phyloP scores from a whole-genome alignment of 129 eudicot species.

The Arctium minus region DNA sequence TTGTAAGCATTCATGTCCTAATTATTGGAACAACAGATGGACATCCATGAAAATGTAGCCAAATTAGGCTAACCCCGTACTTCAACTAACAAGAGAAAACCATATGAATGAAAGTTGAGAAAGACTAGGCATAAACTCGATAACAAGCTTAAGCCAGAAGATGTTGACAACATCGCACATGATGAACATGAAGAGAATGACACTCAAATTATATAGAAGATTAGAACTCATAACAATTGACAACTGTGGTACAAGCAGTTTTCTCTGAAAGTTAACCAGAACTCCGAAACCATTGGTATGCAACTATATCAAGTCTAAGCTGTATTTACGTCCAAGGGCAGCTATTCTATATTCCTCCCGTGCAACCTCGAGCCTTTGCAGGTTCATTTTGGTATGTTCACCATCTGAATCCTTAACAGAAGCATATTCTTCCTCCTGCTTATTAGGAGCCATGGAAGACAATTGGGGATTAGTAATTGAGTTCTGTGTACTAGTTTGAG shows the following conservation, averaged over 20 bases:
- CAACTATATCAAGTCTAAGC: conserved; percentile 10
- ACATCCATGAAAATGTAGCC: neutral
- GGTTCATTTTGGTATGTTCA: conserved; percentile 7
- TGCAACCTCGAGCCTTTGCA: conserved; percentile 14
- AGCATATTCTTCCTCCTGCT: neutral
- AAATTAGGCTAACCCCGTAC: neutral
- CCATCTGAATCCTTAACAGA: neutral
- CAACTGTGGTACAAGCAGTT: neutral
- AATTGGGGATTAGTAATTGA: neutral
- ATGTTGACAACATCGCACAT: neutral
- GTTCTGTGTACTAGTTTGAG: neutral
- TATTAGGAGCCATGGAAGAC: conserved; percentile 13
- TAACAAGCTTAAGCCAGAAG: neutral
- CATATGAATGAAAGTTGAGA: neutral
- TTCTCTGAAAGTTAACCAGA: neutral
- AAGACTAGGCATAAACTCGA: neutral
- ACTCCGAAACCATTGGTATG: neutral
- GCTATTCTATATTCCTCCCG: conserved; percentile 11
- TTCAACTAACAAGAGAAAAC: neutral
- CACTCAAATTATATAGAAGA: neutral
- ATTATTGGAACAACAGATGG: neutral
- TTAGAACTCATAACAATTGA: neutral
- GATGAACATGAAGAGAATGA: neutral
- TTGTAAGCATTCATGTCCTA: neutral
- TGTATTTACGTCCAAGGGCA: neutral